Percentiles rank a stretch among this genome's conserved stretches.
These are phyloP conservation scores for Colletotrichum chlorophyti DNA, from an alignment of 2,329 filamentous ascomycete species.

Conservation along the genomic window DNA sequence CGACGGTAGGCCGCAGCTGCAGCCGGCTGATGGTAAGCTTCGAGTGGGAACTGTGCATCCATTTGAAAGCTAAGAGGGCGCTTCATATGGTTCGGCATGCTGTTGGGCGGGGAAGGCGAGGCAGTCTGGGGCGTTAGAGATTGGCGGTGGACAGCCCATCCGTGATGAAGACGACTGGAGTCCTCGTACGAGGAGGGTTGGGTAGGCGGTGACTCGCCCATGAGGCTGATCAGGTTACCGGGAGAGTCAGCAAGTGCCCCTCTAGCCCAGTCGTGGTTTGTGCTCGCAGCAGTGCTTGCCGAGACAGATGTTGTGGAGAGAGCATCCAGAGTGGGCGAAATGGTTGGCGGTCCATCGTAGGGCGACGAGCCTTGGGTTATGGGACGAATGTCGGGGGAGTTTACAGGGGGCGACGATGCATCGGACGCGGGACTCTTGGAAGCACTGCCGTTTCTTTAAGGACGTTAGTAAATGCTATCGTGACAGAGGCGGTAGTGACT, in stretches of 20 bases:
- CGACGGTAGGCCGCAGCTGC: conserved; percentile 46
- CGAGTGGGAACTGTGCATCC: conserved; percentile 52
- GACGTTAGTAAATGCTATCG: conserved; percentile 20
- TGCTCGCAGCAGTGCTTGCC: conserved; percentile 54
- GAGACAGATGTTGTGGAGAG: conserved; percentile 57
- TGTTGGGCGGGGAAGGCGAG: conserved; percentile 45
- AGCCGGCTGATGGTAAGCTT: conserved; percentile 45
- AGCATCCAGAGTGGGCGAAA: conserved; percentile 56
- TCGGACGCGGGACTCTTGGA: conserved; percentile 39
- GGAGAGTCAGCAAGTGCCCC: conserved; percentile 56
- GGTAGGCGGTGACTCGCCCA: conserved; percentile 60
- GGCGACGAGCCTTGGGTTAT: conserved; percentile 38
- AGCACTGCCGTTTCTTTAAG: conserved; percentile 38
- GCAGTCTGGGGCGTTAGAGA: conserved; percentile 52
- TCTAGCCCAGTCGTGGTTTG: conserved; percentile 53
- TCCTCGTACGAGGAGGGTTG: conserved; percentile 61
- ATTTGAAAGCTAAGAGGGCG: conserved; percentile 56
- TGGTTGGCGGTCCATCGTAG: conserved; percentile 49
- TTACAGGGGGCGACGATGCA: conserved; percentile 47
- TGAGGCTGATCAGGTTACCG: conserved; percentile 58
- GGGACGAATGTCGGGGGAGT: conserved; percentile 55
- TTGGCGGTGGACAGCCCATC: conserved; percentile 54
- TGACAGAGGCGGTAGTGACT: conserved; percentile 32
- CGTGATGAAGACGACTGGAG: conserved; percentile 48
- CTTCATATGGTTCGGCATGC: conserved; percentile 30